Evolutionary conservation across 805 yeast species (phyloP).

Genomic region (Candida gorgasii): DNA sequence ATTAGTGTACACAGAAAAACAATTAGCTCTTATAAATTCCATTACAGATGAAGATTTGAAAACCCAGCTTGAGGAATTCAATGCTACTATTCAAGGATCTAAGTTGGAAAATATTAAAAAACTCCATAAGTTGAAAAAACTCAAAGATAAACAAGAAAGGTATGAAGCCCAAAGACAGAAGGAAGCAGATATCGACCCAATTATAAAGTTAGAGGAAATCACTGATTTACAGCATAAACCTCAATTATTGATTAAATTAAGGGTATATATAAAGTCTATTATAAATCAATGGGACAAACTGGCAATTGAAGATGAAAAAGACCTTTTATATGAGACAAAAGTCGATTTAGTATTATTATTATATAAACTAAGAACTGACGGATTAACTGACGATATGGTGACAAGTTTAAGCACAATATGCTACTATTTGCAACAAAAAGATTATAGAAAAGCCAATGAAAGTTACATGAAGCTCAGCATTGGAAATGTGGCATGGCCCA

Average conservation of each 20-base stretch:
- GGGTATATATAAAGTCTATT: slow-evolving; percentile 49
- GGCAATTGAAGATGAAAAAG: slow-evolving; percentile 8
- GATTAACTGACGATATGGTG: slow-evolving; percentile 46
- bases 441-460: slow-evolving; percentile 58
- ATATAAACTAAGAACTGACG: slow-evolving; percentile 34
- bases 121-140: slow-evolving; percentile 17
- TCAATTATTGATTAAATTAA: slow-evolving; percentile 39
- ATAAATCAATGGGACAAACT: slow-evolving; percentile 43
- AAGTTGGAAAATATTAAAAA: slow-evolving; percentile 21
- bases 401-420: slow-evolving; percentile 61
- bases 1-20: slow-evolving; percentile 6
- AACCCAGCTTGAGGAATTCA: slow-evolving; percentile 20
- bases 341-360: slow-evolving; percentile 53
- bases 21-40: slow-evolving; percentile 14
- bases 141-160: slow-evolving; percentile 15
- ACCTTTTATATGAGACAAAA: slow-evolving; percentile 35
- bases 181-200: slow-evolving; percentile 21
- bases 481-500: slow-evolving; percentile 92
- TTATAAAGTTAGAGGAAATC: slow-evolving; percentile 32
- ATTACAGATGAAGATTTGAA: slow-evolving; percentile 27
- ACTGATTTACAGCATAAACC: slow-evolving; percentile 17
- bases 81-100: slow-evolving; percentile 17
- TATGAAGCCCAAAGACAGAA: slow-evolving; percentile 28
- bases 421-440: slow-evolving; percentile 55
- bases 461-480: slow-evolving; percentile 73